These are phyloP conservation scores for Casuarina equisetifolia DNA, from an alignment of 306 rosid genomes.

Conservation along the genomic window DNA sequence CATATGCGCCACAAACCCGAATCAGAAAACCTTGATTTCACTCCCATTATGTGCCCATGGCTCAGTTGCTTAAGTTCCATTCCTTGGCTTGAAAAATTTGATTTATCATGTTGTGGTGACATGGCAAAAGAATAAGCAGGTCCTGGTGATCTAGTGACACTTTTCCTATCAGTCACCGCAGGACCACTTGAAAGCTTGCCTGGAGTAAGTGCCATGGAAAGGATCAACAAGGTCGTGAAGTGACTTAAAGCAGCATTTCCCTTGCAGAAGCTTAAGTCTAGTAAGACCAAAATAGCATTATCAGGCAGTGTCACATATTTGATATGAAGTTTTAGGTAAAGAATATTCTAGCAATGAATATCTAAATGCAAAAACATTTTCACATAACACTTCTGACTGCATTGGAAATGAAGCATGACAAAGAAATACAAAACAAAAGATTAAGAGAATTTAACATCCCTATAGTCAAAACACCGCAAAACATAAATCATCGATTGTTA, in stretches of 20 bases:
- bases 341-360: slow-evolving; percentile 1
- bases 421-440: not conserved
- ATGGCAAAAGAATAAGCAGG: slow-evolving; percentile 36
- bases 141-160: slow-evolving; percentile 45
- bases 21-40: slow-evolving; percentile 38
- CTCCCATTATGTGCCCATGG: slow-evolving; percentile 31
- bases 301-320: slow-evolving; percentile 17
- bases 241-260: slow-evolving; percentile 34
- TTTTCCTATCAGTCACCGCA: slow-evolving; percentile 45
- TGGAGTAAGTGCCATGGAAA: slow-evolving; percentile 62
- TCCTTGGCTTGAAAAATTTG: slow-evolving; percentile 41
- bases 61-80: slow-evolving; percentile 41
- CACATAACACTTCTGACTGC: not conserved
- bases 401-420: slow-evolving; percentile 6
- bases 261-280: slow-evolving; percentile 41
- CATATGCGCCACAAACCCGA: slow-evolving; percentile 31
- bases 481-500: not conserved
- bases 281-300: slow-evolving; percentile 22
- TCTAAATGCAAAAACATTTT: slow-evolving; percentile 8
- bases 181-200: slow-evolving; percentile 66
- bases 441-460: not conserved
- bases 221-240: slow-evolving; percentile 33
- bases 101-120: slow-evolving; percentile 45
- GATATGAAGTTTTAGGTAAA: not conserved
- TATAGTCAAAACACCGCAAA: not conserved